Conservation (phyloP, 257 asterid species). For the Nicotiana noctiflora region DNA sequence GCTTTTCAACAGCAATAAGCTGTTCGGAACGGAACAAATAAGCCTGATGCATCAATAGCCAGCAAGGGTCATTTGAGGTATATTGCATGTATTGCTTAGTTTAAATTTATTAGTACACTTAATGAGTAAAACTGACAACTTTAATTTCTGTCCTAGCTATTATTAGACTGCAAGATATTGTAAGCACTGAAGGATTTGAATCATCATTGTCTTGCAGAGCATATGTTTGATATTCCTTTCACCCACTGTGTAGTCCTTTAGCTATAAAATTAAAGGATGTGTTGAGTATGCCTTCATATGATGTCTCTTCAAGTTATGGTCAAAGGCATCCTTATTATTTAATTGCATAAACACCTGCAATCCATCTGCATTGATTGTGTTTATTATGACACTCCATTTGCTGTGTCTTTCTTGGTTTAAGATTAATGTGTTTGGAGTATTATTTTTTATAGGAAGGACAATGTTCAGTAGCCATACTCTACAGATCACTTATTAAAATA, state of each 20-base stretch:
- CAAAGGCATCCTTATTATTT: not conserved
- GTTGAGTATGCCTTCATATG: not conserved
- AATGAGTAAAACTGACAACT: not conserved
- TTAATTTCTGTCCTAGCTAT: not conserved
- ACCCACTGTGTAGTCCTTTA: not conserved
- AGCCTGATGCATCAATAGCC: constrained; percentile 92
- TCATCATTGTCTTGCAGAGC: not conserved
- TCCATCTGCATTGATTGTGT: not conserved
- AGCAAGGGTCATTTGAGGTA: constrained; percentile 99
- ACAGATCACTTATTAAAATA: not conserved
- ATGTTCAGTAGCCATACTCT: not conserved
- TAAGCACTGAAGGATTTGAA: not conserved
- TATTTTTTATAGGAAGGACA: not conserved
- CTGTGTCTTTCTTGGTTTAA: not conserved
- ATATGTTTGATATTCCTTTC: not conserved
- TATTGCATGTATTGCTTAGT: constrained; percentile 19
- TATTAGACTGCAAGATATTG: not conserved
- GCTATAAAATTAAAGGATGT: not conserved
- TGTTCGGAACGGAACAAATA: constrained; percentile 84
- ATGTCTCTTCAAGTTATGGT: not conserved
- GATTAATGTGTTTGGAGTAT: not conserved
- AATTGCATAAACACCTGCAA: not conserved
- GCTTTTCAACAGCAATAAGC: constrained; percentile 99
- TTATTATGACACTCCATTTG: not conserved
- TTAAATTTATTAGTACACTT: constrained; percentile 15